These are phyloP conservation scores for Russula brevipes DNA, from an alignment of 768 basidiomycete species.

Conservation along the genomic window DNA sequence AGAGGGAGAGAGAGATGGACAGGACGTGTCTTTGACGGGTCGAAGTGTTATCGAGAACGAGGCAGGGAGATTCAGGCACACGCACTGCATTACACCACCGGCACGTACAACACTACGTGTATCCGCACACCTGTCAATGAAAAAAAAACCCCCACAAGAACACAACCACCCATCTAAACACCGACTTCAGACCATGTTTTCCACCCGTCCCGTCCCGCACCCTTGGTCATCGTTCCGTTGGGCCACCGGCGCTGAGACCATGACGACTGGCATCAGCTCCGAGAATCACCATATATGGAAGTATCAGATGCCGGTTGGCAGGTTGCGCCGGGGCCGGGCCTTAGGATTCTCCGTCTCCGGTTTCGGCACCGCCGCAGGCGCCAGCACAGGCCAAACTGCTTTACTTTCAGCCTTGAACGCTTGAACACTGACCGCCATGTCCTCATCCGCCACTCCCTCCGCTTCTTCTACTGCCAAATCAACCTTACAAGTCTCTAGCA, in stretches of 20 bases:
- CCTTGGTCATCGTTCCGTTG: background rate
- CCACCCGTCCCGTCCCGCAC: too few relatives aligned
- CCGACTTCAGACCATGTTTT: too few relatives aligned
- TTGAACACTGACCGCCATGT: background rate
- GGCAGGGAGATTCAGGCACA: constrained; percentile 1
- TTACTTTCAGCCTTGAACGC: background rate
- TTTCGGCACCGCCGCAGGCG: too few relatives aligned
- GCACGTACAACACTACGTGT: too few relatives aligned
- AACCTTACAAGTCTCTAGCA: constrained; percentile 16
- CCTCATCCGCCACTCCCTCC: constrained; percentile 17
- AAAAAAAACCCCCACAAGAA: background rate
- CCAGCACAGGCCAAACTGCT: background rate
- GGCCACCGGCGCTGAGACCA: background rate
- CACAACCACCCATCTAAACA: background rate
- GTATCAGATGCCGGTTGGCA: background rate
- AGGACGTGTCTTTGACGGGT: background rate
- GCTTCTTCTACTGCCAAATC: constrained; percentile 15
- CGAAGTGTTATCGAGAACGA: constrained; percentile 1
- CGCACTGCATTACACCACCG: background rate
- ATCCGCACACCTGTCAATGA: background rate
- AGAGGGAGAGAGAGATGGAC: background rate
- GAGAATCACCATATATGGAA: constrained; percentile 1
- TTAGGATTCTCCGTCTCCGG: too few relatives aligned
- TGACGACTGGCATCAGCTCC: background rate
- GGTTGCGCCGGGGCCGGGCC: too few relatives aligned